phyloP scores from a whole-genome alignment of 1,139 yeast genomes.

The Yueomyces sp. region DNA sequence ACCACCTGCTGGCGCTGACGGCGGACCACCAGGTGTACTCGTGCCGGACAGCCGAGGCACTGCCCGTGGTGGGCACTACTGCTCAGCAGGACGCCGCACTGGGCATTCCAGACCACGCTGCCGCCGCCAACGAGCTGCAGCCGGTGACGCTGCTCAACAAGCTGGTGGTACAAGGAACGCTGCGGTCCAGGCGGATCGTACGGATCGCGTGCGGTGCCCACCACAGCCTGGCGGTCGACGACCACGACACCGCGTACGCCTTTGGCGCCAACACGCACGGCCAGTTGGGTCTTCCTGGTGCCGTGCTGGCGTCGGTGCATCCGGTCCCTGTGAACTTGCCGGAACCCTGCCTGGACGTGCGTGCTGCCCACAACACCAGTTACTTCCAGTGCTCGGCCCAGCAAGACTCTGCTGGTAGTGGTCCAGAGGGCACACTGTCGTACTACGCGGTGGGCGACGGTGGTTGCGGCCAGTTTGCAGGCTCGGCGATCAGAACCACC shows the following conservation, averaged over 20 bases:
- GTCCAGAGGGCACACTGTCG: too few species aligned
- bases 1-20: constrained; percentile 54
- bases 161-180: constrained; percentile 4
- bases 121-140: constrained; percentile 12
- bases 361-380: too few species aligned
- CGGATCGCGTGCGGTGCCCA: constrained; percentile 61
- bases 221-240: constrained; percentile 60
- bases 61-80: background rate
- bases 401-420: too few species aligned
- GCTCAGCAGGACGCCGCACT: constrained; percentile 45
- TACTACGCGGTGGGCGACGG: too few species aligned
- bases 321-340: too few species aligned
- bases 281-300: constrained; percentile 43
- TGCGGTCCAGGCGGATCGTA: constrained; percentile 32
- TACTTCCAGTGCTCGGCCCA: too few species aligned
- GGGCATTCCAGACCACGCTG: constrained; percentile 49
- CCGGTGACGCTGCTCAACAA: constrained; percentile 21
- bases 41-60: constrained; percentile 36
- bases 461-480: too few species aligned
- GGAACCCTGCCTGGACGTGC: too few species aligned
- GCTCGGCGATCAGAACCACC: too few species aligned
- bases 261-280: constrained; percentile 83
- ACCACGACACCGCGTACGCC: constrained; percentile 53
- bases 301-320: too few species aligned
- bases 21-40: constrained; percentile 53